A percentile compares a stretch with the other conserved stretches of the same genome.
Conservation (phyloP, 176 grass and related monocot genomes). For the Hsuehochloa calcarea region DNA sequence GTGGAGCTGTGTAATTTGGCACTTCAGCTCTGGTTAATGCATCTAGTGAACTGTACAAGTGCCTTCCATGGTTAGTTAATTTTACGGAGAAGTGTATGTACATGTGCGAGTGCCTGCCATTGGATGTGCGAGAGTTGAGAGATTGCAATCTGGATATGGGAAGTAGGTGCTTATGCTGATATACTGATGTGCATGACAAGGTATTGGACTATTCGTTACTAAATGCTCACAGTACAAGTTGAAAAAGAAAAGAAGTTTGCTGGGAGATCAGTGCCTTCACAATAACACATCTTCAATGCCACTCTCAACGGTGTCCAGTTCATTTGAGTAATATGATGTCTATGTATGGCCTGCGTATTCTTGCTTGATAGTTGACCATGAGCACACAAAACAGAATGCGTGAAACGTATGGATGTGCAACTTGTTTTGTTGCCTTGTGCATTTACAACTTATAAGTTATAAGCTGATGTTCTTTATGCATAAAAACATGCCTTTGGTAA, state of each 20-base stretch:
- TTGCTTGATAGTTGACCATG: not conserved
- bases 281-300: not conserved
- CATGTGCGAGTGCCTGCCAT: not conserved
- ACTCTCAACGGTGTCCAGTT: not conserved
- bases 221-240: not conserved
- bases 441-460: not conserved
- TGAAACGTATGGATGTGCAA: not conserved
- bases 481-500: not conserved
- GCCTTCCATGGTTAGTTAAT: not conserved
- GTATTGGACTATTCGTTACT: not conserved
- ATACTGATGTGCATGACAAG: not conserved
- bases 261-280: not conserved
- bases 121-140: not conserved
- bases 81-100: not conserved
- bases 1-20: not conserved
- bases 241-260: not conserved
- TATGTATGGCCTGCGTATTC: not conserved
- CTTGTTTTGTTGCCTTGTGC: not conserved
- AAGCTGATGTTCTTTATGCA: not conserved
- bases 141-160: not conserved
- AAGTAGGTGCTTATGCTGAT: not conserved
- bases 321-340: not conserved
- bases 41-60: too few species aligned
- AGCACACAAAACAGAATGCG: not conserved
- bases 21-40: not conserved